Conservation (phyloP, 2,329 filamentous ascomycete genomes). For the Diaporthe ilicicola region DNA sequence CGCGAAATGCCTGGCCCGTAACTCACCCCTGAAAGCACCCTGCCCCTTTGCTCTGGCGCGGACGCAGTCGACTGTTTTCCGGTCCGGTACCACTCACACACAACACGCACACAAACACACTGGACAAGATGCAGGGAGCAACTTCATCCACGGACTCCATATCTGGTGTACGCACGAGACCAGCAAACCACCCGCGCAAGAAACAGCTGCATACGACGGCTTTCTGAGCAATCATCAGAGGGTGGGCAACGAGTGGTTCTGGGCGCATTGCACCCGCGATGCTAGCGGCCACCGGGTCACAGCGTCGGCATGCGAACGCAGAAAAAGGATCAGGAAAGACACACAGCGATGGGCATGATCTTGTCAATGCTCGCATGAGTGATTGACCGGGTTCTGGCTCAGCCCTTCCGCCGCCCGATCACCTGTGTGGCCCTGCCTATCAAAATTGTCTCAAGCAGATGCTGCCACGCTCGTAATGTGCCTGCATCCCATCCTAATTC, state of each 20-base stretch:
- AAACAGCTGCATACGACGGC: not conserved
- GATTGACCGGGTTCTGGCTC: conserved; percentile 21
- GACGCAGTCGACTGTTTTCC: conserved; percentile 17
- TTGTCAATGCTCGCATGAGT: not conserved
- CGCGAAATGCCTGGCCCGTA: conserved; percentile 5
- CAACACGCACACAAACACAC: not conserved
- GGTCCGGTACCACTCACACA: conserved; percentile 4
- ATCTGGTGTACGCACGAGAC: not conserved
- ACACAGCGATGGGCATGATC: not conserved
- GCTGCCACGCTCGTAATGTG: conserved; percentile 11
- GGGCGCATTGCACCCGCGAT: conserved; percentile 2
- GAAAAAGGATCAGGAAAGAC: conserved; percentile 16
- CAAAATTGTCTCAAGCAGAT: conserved; percentile 23
- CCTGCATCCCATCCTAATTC: conserved; percentile 15
- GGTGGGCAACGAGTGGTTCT: not conserved
- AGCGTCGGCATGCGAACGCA: conserved; percentile 21
- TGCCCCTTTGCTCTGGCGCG: not conserved
- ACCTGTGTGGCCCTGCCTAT: conserved; percentile 2
- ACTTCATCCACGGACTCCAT: not conserved
- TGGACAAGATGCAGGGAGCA: conserved; percentile 4
- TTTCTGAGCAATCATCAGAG: not conserved
- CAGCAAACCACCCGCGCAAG: not conserved
- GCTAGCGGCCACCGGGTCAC: conserved; percentile 17
- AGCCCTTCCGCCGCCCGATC: conserved; percentile 19
- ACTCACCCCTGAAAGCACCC: conserved; percentile 10